Evolutionary conservation across 2,329 filamentous ascomycete species (phyloP).

Genomic region (Fusarium oxysporum): DNA sequence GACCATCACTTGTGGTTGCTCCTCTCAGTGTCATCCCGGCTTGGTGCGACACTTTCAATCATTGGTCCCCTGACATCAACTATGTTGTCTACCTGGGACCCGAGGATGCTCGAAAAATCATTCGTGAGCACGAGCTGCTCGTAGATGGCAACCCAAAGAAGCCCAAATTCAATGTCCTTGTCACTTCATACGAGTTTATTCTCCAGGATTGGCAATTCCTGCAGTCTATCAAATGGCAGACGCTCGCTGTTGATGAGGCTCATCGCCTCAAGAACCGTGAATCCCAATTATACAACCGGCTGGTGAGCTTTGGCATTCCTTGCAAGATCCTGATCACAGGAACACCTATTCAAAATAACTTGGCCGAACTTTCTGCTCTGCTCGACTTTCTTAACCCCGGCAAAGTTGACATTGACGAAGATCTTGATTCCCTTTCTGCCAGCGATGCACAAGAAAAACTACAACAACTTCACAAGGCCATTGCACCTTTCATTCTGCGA

Average conservation of each 20-base stretch:
- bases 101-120: constrained; percentile 84
- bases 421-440: constrained; percentile 82
- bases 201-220: constrained; percentile 86
- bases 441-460: constrained; percentile 89
- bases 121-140: constrained; percentile 90
- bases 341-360: constrained; percentile 96
- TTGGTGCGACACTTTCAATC: constrained; percentile 97
- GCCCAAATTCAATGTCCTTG: constrained; percentile 95
- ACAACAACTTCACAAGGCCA: constrained; percentile 83
- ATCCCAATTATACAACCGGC: constrained; percentile 88
- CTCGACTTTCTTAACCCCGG: constrained; percentile 99
- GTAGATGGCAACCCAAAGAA: constrained; percentile 87
- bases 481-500: constrained; percentile 93
- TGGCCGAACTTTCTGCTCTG: constrained; percentile 90
- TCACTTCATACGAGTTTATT: constrained; percentile 98
- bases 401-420: constrained; percentile 88
- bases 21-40: constrained; percentile 96
- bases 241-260: constrained; percentile 94
- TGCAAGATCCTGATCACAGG: constrained; percentile 94
- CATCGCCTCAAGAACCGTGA: constrained; percentile 97
- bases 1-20: constrained; percentile 96
- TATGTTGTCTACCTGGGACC: constrained; percentile 97
- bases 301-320: constrained; percentile 87
- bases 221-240: constrained; percentile 95
- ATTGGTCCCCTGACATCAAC: constrained; percentile 95